Base-by-base conservation (phyloP, 345 rosid genomes). In the Lagerstroemia speciosa region DNA sequence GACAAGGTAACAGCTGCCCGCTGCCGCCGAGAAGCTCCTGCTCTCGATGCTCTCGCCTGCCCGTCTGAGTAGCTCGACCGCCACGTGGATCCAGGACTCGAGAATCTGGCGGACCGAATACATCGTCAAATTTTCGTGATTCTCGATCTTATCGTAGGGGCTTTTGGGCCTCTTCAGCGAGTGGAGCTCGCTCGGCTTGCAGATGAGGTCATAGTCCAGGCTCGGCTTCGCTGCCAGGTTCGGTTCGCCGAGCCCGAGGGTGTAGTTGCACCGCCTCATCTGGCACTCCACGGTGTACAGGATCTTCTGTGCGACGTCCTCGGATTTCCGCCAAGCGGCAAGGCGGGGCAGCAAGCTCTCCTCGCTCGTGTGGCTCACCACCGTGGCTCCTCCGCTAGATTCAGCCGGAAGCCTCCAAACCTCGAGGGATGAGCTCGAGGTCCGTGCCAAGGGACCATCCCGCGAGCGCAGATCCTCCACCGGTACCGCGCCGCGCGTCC, bases 201-300 rank as follows among this genome's bases (percentile, higher is more conserved):
- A 89, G 62, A 91, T 81, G 76, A 83, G 80, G 76, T 94, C 99
- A 87, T 89, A 94, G 3, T 80, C 86, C 24, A 94, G 85, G 74
- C 74, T 87, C n/a, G 89, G 88, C 73, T 94, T 94, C 0, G 87
- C 96, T 65, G 81, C 34, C 40, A 91, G 78, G 75, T 94, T 94
- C 0, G 90, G 93, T 75, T 94, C 98, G 3, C 98, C 96, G 31
- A 94, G 64, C 1, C 99, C 98, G 0, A 94, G 81, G 17, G 99
- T 86, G 83, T 83, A 94, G 17, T 81, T 80, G 55, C 97, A 88
- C 69, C 84, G 45, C 68, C 89, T 76, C 93, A 94, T 85, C 84
- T 87, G 93, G 77, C 86, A 82, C 78, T 94, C 98, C 67, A 94
- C 83, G 50, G 89, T 67, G 70, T 73, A 84, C 37, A 84, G 71